Evolutionary conservation across 2,329 filamentous ascomycete genomes (phyloP).

Genomic region (Teratosphaeria zuluensis): DNA sequence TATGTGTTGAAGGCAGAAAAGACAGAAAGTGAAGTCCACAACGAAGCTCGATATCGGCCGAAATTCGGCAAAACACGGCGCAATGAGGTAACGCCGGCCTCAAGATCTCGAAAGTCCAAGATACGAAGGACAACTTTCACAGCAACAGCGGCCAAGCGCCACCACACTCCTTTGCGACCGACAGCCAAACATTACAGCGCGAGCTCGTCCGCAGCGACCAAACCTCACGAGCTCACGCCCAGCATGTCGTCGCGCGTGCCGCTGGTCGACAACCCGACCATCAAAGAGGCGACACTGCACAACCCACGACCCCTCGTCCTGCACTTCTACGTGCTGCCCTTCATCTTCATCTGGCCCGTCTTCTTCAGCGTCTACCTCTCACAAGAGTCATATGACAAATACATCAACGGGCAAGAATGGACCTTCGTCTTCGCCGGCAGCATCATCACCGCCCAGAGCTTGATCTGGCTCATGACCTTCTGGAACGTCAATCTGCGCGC

Average conservation of each 20-base stretch:
- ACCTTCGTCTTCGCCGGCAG: conserved; percentile 88
- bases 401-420: conserved; percentile 94
- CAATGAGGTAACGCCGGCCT: neutral
- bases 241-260: conserved; percentile 42
- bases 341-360: conserved; percentile 79
- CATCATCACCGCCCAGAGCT: conserved; percentile 78
- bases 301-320: conserved; percentile 72
- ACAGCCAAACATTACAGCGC: neutral
- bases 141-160: neutral
- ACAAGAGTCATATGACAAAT: conserved; percentile 72
- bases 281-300: conserved; percentile 77
- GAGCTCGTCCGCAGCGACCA: neutral
- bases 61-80: neutral
- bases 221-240: neutral
- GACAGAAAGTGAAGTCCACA: neutral
- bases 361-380: conserved; percentile 84
- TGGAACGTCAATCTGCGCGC: conserved; percentile 88
- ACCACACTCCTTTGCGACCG: neutral
- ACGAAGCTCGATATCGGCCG: neutral
- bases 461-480: conserved; percentile 92
- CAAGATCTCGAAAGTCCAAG: neutral
- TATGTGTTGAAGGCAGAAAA: neutral
- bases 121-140: neutral
- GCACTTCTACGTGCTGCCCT: conserved; percentile 89
- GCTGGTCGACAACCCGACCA: conserved; percentile 86